Evolutionary conservation across 2,329 filamentous ascomycete genomes (phyloP).

Genomic region (Aspergillus sp.): DNA sequence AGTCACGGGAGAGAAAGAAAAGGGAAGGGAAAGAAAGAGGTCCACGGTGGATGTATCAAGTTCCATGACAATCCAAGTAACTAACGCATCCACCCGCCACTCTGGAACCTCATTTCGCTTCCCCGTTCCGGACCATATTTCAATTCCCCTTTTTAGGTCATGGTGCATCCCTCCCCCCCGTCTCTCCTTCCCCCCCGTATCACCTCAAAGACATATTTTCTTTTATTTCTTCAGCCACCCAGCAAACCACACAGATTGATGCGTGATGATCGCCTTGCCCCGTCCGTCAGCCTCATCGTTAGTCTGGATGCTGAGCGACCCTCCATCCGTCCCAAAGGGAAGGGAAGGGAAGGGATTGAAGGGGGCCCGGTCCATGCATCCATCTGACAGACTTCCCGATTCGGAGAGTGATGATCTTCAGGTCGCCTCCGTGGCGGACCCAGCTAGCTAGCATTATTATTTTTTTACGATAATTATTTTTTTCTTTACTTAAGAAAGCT

Average conservation of each 20-base stretch:
- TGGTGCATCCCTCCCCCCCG: not conserved
- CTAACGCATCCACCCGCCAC: slow-evolving; percentile 20
- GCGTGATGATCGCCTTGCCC: not conserved
- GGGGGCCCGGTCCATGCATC: not conserved
- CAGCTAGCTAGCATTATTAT: not conserved
- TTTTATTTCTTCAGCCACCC: not conserved
- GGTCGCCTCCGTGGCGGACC: slow-evolving; percentile 4
- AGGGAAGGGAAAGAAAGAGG: too few relatives aligned
- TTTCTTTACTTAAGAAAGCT: not conserved
- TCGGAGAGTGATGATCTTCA: slow-evolving; percentile 1
- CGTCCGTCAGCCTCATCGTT: slow-evolving; percentile 2
- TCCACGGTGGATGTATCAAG: not conserved
- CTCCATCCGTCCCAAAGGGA: not conserved
- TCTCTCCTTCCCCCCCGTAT: too few relatives aligned
- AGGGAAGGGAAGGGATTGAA: too few relatives aligned
- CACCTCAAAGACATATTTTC: not conserved
- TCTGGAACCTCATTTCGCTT: slow-evolving; percentile 15
- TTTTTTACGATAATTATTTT: too few relatives aligned
- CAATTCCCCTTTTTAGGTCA: slow-evolving; percentile 1
- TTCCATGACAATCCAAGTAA: slow-evolving; percentile 3
- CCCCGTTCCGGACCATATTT: slow-evolving; percentile 12
- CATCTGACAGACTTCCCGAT: not conserved
- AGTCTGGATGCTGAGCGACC: not conserved
- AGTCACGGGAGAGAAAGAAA: too few relatives aligned
- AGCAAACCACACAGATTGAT: not conserved